Conservation (phyloP, 441 rosid genomes). For the Kokia cookei region DNA sequence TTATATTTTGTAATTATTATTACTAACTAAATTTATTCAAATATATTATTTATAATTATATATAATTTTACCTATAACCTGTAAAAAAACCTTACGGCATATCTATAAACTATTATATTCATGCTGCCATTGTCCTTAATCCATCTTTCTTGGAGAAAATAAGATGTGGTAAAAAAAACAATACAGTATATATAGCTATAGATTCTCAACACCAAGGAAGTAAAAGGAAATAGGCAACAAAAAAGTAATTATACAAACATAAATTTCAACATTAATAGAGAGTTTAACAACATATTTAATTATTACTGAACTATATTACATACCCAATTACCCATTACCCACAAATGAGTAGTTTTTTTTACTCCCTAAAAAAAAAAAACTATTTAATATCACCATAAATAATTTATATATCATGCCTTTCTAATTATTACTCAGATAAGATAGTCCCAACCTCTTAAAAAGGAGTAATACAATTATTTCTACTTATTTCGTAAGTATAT, state of each 20-base stretch:
- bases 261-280: neutral
- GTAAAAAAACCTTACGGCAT: no score
- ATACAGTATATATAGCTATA: neutral
- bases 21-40: no score
- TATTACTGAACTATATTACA: neutral
- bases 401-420: neutral
- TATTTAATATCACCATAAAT: neutral
- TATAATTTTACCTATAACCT: no score
- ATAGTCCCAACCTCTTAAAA: conserved; percentile 9
- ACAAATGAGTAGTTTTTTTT: neutral
- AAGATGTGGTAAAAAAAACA: neutral
- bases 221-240: neutral
- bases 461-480: neutral
- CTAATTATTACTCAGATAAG: neutral
- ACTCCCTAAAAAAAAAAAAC: neutral
- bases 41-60: no score
- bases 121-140: neutral
- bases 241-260: neutral
- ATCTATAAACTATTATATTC: no score
- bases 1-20: no score
- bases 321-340: neutral
- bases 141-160: neutral
- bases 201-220: neutral
- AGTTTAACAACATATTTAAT: neutral
- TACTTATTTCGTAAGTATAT: neutral